phyloP scores from a whole-genome alignment of 192 early-diverging fungal species.

The Coemansia sp. region DNA sequence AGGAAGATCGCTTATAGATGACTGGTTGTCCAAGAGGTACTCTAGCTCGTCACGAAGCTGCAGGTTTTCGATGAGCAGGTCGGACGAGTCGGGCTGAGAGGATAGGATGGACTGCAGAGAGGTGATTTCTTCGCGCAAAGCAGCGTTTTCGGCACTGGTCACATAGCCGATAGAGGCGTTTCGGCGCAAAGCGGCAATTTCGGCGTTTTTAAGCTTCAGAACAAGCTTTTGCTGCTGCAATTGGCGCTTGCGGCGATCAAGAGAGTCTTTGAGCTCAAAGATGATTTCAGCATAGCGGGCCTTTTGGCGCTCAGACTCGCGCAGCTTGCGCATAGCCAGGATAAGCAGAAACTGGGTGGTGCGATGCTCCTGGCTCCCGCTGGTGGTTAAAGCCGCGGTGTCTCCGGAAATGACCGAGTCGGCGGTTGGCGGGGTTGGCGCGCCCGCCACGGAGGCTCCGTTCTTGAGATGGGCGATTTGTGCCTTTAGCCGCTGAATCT shows the following conservation, averaged over 20 bases:
- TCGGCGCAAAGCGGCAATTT: constrained; percentile 29
- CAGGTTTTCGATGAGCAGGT: constrained; percentile 45
- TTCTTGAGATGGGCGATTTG: constrained; percentile 39
- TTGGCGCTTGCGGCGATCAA: constrained; percentile 39
- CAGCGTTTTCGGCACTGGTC: constrained; percentile 37
- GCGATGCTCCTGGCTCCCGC: constrained; percentile 26
- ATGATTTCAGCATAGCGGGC: constrained; percentile 49
- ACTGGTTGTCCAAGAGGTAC: constrained; percentile 1
- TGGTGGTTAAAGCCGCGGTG: neutral
- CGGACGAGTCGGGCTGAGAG: constrained; percentile 39
- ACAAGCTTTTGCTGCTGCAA: constrained; percentile 44
- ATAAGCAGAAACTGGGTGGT: constrained; percentile 46
- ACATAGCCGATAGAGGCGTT: constrained; percentile 17
- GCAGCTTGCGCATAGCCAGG: constrained; percentile 54
- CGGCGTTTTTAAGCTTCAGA: constrained; percentile 35
- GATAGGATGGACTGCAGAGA: constrained; percentile 31
- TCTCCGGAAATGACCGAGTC: neutral
- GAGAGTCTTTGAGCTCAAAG: constrained; percentile 45
- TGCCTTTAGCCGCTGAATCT: constrained; percentile 57
- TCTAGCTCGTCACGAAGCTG: constrained; percentile 41
- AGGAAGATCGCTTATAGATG: constrained; percentile 8
- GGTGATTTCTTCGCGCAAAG: constrained; percentile 46
- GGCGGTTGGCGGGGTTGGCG: neutral
- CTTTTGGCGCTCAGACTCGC: constrained; percentile 54
- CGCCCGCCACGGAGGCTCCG: neutral